Base-by-base conservation (phyloP, 1,284 basidiomycete genomes). In the Sanghuangporus weigelae region DNA sequence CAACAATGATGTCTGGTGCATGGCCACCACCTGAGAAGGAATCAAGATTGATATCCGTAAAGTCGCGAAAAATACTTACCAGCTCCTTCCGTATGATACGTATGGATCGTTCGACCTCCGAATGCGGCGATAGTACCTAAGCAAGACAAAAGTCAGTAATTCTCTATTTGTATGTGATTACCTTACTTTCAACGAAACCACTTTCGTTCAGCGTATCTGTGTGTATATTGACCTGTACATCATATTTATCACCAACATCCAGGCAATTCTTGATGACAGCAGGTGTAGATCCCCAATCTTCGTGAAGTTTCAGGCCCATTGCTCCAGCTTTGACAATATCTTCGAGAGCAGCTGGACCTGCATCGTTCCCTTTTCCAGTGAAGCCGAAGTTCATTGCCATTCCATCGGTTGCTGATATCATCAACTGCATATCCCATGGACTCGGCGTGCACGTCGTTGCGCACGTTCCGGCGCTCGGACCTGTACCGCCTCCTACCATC, bases 231-330 rank as follows among this genome's bases (percentile, higher is more conserved):
- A 95, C 87, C 86, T 92, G 96, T 7, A 99, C 93, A 72, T 99
- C 97, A 73, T 93, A 96, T 69, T 94, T 84, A 72, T 99, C 95
- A 1, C 83, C 96, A 16, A 98, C 84, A 63, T 87, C 85, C 66
- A 99, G 79, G 66, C 87, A 90, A 56, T 84, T 89, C 68, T 83
- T 80, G 70, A 99, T 98, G 0, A 85, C 85, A 14, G 86, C 87
- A 0, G 96, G 96, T 1, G 96, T 98, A 21, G 87, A 84, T 4
- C 97, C 97, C 97, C 97, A 99, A 75, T 99, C 97, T 70, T 99
- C 97, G 71, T 99, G 97, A 63, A 99, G 76, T 78, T 99, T 99
- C 68, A 99, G 75, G 0, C 96, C 96, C 26, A 84, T 87, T 0
- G 95, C 96, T 19, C 97, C 97, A 12, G 95, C 94, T 67, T 82